These are phyloP conservation scores for Colletotrichum gigasporum DNA, from an alignment of 2,329 filamentous ascomycete genomes.

Conservation along the genomic window DNA sequence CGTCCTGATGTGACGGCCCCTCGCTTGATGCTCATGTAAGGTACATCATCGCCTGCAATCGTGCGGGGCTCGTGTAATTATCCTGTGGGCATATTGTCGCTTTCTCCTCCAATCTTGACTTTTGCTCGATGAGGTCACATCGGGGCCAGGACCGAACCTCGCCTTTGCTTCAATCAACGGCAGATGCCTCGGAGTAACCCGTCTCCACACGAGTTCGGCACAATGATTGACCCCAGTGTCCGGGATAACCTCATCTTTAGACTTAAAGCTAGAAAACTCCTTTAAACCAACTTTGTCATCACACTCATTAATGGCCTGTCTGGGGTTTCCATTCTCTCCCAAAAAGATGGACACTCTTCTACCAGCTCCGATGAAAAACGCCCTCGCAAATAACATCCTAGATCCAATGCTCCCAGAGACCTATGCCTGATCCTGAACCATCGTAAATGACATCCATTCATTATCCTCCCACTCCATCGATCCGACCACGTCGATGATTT, in stretches of 20 bases:
- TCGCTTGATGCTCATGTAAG: neutral
- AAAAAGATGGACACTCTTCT: too few species aligned
- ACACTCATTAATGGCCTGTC: too few species aligned
- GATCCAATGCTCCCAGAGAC: neutral
- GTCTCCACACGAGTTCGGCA: too few species aligned
- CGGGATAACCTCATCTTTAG: neutral
- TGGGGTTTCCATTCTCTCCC: too few species aligned
- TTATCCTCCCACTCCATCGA: constrained; percentile 26
- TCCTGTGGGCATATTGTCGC: neutral
- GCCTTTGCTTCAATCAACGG: too few species aligned
- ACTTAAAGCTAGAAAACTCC: too few species aligned
- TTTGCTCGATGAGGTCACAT: neutral
- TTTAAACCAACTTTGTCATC: neutral
- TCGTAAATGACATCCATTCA: constrained; percentile 25
- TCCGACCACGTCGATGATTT: constrained; percentile 25
- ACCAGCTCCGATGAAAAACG: too few species aligned
- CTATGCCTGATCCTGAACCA: neutral
- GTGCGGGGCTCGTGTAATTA: constrained; percentile 5
- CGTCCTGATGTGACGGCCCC: neutral
- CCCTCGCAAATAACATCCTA: neutral
- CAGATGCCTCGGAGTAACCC: too few species aligned
- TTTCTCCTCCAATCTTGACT: neutral
- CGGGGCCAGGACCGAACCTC: neutral
- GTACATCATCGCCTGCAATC: neutral
- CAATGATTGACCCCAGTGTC: too few species aligned